Evolutionary conservation across 2,329 filamentous ascomycete genomes (phyloP).

Genomic region (Mycosphaerella arachidis): DNA sequence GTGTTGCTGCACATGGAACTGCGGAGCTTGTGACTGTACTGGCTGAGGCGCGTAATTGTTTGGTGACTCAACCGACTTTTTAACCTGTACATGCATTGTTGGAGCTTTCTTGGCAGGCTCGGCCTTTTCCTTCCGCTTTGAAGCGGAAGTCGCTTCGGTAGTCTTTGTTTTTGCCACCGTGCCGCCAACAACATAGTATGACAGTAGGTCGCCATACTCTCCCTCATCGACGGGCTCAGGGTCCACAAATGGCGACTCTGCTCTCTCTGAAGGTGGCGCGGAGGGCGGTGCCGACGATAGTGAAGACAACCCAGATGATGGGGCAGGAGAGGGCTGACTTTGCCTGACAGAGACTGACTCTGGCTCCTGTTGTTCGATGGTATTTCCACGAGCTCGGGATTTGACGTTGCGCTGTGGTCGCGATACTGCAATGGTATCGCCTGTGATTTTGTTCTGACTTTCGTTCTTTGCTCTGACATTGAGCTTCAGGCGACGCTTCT

Average conservation of each 20-base stretch:
- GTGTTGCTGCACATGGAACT: constrained; percentile 1
- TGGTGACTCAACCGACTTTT: background rate
- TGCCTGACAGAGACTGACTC: constrained; percentile 3
- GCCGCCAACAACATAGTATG: constrained; percentile 30
- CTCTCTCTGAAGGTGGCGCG: constrained; percentile 12
- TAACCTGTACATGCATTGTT: constrained; percentile 1
- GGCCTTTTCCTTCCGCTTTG: constrained; percentile 10
- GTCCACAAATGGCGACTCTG: constrained; percentile 19
- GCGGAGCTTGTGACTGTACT: constrained; percentile 1
- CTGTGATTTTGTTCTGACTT: constrained; percentile 5
- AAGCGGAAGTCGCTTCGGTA: constrained; percentile 6
- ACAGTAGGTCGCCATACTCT: constrained; percentile 32
- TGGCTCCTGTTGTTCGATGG: constrained; percentile 1
- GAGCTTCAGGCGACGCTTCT: constrained; percentile 27
- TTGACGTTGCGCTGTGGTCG: constrained; percentile 20
- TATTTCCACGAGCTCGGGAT: constrained; percentile 19
- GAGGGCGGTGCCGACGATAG: constrained; percentile 19
- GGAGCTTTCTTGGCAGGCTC: constrained; percentile 3
- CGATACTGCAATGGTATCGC: constrained; percentile 24
- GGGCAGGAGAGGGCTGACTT: constrained; percentile 11
- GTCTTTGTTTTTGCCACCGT: constrained; percentile 17
- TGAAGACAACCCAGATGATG: constrained; percentile 25
- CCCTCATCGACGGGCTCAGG: constrained; percentile 15
- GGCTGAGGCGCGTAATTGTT: background rate
- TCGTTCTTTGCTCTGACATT: constrained; percentile 21